These are phyloP conservation scores for Erysimum cheiranthoides DNA, from an alignment of 345 rosid species.

Conservation along the genomic window DNA sequence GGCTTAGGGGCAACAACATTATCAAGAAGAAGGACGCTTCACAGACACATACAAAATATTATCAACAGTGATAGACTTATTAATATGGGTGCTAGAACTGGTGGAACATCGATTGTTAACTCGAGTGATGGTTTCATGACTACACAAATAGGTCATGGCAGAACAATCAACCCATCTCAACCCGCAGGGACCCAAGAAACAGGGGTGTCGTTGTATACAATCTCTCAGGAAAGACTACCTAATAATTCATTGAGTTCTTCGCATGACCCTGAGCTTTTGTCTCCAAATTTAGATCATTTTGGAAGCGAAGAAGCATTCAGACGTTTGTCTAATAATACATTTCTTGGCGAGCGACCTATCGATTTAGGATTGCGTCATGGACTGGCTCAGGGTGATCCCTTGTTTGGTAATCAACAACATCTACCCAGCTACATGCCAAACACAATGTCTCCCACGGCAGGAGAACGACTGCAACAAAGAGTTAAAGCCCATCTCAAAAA, in stretches of 20 bases:
- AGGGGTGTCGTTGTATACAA: conserved; percentile 41
- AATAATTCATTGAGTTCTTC: conserved; percentile 49
- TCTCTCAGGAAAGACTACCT: conserved; percentile 54
- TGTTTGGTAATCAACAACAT: conserved; percentile 51
- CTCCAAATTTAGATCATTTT: conserved; percentile 49
- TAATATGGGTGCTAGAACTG: conserved; percentile 53
- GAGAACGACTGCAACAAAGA: conserved; percentile 76
- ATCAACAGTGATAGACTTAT: conserved; percentile 60
- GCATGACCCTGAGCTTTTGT: conserved; percentile 50
- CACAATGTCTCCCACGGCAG: conserved; percentile 49
- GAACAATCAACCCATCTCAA: conserved; percentile 50
- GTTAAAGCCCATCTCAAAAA: conserved; percentile 71
- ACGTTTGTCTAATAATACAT: conserved; percentile 39
- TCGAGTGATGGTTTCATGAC: conserved; percentile 45
- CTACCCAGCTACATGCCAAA: conserved; percentile 55
- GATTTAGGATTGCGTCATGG: conserved; percentile 64
- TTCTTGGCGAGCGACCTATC: conserved; percentile 43
- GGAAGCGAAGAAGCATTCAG: conserved; percentile 52
- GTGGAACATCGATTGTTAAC: conserved; percentile 55
- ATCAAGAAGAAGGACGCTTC: conserved; percentile 79
- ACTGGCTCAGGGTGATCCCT: conserved; percentile 46
- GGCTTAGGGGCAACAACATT: conserved; percentile 83
- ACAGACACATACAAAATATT: conserved; percentile 81
- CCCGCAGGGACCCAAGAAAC: conserved; percentile 49
- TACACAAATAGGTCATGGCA: conserved; percentile 53